Evolutionary conservation across 1,284 basidiomycete species (phyloP).

Genomic region (Tausonia pullulans): DNA sequence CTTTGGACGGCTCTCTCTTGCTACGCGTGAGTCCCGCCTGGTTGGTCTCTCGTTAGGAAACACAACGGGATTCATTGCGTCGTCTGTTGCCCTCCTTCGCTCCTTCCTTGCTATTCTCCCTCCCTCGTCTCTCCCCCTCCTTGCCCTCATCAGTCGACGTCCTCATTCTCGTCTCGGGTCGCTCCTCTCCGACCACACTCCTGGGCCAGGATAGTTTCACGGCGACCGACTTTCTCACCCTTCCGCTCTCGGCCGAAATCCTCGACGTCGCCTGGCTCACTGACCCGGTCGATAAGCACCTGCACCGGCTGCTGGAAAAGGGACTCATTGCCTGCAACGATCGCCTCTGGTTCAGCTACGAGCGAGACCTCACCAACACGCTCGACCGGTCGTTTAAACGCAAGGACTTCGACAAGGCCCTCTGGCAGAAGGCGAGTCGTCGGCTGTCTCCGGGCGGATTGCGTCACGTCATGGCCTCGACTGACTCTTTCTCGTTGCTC

Average conservation of each 20-base stretch:
- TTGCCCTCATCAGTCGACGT: slow-evolving; percentile 63
- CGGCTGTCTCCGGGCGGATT: background rate
- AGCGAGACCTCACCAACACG: slow-evolving; percentile 77
- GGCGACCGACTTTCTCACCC: slow-evolving; percentile 82
- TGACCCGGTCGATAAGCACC: slow-evolving; percentile 77
- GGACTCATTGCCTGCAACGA: slow-evolving; percentile 50
- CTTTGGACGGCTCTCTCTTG: slow-evolving; percentile 71
- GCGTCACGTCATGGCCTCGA: background rate
- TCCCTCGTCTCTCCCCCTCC: slow-evolving; percentile 22
- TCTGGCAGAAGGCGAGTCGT: slow-evolving; percentile 39
- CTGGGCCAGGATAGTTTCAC: slow-evolving; percentile 57
- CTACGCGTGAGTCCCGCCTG: slow-evolving; percentile 52
- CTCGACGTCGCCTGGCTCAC: slow-evolving; percentile 47
- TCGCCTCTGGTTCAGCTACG: slow-evolving; percentile 58
- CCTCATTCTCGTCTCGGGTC: slow-evolving; percentile 74
- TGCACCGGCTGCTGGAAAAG: slow-evolving; percentile 72
- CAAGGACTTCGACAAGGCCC: slow-evolving; percentile 24
- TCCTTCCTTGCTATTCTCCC: background rate
- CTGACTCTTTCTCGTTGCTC: background rate
- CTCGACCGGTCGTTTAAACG: slow-evolving; percentile 65
- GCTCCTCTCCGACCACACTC: slow-evolving; percentile 27
- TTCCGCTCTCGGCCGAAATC: slow-evolving; percentile 52
- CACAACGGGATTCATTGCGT: background rate
- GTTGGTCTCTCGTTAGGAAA: too few species aligned
- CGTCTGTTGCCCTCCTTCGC: background rate